Evolutionary conservation across 805 yeast genomes (phyloP).

Genomic region (Blastobotrys americana): DNA sequence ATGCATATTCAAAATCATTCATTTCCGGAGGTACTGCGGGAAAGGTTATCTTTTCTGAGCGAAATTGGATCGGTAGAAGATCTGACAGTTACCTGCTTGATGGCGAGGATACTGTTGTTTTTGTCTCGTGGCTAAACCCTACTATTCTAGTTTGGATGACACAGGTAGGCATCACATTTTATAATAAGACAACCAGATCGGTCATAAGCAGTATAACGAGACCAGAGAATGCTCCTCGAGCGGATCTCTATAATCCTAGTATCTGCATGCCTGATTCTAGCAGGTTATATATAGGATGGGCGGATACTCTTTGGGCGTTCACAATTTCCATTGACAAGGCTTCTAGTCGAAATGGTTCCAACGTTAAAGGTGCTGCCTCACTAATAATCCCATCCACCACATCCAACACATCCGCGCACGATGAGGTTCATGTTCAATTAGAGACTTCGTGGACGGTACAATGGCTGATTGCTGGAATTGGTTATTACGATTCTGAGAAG

Average conservation of each 20-base stretch:
- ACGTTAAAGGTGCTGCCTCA: conserved; percentile 12
- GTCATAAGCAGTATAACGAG: conserved; percentile 46
- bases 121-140: conserved; percentile 55
- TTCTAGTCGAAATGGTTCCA: conserved; percentile 3
- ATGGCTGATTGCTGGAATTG: conserved; percentile 65
- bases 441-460: conserved; percentile 37
- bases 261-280: conserved; percentile 59
- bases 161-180: conserved; percentile 68
- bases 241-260: conserved; percentile 82
- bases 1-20: conserved; percentile 53
- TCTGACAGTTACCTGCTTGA: conserved; percentile 57
- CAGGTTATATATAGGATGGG: conserved; percentile 77
- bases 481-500: conserved; percentile 66
- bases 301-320: conserved; percentile 63
- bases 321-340: conserved; percentile 35
- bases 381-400: conserved; percentile 13
- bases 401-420: conserved; percentile 13
- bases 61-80: conserved; percentile 84
- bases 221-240: conserved; percentile 50
- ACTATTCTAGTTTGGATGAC: conserved; percentile 69
- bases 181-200: conserved; percentile 46
- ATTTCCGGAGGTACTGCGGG: conserved; percentile 90
- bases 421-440: conserved; percentile 26
- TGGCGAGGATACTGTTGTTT: conserved; percentile 60
- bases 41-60: conserved; percentile 61